These are phyloP conservation scores for Diophrys appendiculata DNA, from an alignment of 73 alveolate genomes.

Conservation along the genomic window DNA sequence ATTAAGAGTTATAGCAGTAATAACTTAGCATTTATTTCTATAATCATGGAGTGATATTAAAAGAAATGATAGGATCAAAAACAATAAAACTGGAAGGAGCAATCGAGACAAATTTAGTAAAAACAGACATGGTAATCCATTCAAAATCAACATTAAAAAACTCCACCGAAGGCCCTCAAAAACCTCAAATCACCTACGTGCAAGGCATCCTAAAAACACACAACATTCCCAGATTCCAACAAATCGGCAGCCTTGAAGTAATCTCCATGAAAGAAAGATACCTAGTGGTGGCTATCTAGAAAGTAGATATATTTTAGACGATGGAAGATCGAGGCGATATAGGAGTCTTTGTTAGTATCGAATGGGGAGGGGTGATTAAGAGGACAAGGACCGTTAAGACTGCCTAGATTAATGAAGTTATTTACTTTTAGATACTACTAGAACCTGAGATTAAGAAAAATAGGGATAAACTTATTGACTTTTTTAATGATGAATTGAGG, in stretches of 20 bases:
- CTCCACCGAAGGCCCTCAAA: slow-evolving; percentile 7
- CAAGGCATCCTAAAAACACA: slow-evolving; percentile 41
- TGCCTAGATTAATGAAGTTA: slow-evolving; percentile 33
- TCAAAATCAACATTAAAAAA: slow-evolving; percentile 16
- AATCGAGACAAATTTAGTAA: slow-evolving; percentile 16
- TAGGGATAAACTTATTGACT: slow-evolving; percentile 34
- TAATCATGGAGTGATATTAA: slow-evolving; percentile 17
- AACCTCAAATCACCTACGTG: slow-evolving; percentile 23
- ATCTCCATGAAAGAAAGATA: slow-evolving; percentile 26
- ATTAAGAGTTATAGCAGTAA: slow-evolving; percentile 21
- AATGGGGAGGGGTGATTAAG: slow-evolving; percentile 58
- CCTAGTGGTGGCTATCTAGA: slow-evolving; percentile 28
- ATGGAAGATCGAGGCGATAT: slow-evolving; percentile 59
- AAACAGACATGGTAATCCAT: slow-evolving; percentile 50
- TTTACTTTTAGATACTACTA: slow-evolving; percentile 45
- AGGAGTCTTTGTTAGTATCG: slow-evolving; percentile 31
- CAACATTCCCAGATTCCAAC: slow-evolving; percentile 27
- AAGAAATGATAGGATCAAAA: slow-evolving; percentile 28
- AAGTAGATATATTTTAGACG: slow-evolving; percentile 36
- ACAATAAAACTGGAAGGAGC: slow-evolving; percentile 17
- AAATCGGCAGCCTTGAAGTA: slow-evolving; percentile 34
- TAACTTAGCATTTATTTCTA: slow-evolving; percentile 17
- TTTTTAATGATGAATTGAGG: slow-evolving; percentile 43
- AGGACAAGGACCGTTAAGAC: slow-evolving; percentile 35
- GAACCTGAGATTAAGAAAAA: slow-evolving; percentile 23